Percentiles rank a stretch among this genome's conserved stretches.
Evolutionary conservation across 2,329 filamentous ascomycete species (phyloP).

Genomic region (Xylaria sp.): DNA sequence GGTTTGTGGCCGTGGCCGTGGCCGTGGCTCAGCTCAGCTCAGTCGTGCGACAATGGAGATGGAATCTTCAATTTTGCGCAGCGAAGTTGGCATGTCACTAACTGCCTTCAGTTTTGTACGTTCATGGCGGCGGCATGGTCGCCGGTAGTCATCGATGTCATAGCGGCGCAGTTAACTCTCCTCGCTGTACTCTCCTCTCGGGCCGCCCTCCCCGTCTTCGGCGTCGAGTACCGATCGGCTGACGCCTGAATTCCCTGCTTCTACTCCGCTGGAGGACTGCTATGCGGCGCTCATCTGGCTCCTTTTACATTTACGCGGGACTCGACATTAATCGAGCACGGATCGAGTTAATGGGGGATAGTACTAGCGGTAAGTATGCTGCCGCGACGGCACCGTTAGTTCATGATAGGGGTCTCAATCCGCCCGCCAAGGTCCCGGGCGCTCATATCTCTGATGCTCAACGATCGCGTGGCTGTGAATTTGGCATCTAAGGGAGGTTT

Average conservation of each 20-base stretch:
- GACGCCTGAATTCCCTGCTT: slow-evolving; percentile 54
- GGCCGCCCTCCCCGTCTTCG: slow-evolving; percentile 52
- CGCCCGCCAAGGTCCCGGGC: slow-evolving; percentile 48
- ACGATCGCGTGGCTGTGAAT: slow-evolving; percentile 41
- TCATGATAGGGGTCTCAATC: slow-evolving; percentile 44
- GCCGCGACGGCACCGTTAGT: slow-evolving; percentile 60
- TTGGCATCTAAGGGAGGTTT: not conserved
- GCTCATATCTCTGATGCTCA: slow-evolving; percentile 50
- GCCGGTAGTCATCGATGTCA: slow-evolving; percentile 46
- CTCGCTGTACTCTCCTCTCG: slow-evolving; percentile 45
- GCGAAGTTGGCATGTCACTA: slow-evolving; percentile 3
- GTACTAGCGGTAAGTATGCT: slow-evolving; percentile 64
- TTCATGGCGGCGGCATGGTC: slow-evolving; percentile 57
- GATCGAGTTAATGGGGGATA: slow-evolving; percentile 63
- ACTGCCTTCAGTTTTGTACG: slow-evolving; percentile 48
- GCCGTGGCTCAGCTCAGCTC: slow-evolving; percentile 34
- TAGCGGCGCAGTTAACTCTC: slow-evolving; percentile 40
- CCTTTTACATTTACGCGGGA: slow-evolving; percentile 36
- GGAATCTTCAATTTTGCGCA: slow-evolving; percentile 14
- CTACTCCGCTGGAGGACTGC: slow-evolving; percentile 52
- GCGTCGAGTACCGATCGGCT: slow-evolving; percentile 57
- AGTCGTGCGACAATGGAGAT: slow-evolving; percentile 4
- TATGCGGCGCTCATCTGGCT: slow-evolving; percentile 49
- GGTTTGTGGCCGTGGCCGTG: slow-evolving; percentile 35
- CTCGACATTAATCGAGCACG: slow-evolving; percentile 55